These are phyloP conservation scores for Ceratocystis colombiana DNA, from an alignment of 2,329 filamentous ascomycete genomes.

Conservation along the genomic window DNA sequence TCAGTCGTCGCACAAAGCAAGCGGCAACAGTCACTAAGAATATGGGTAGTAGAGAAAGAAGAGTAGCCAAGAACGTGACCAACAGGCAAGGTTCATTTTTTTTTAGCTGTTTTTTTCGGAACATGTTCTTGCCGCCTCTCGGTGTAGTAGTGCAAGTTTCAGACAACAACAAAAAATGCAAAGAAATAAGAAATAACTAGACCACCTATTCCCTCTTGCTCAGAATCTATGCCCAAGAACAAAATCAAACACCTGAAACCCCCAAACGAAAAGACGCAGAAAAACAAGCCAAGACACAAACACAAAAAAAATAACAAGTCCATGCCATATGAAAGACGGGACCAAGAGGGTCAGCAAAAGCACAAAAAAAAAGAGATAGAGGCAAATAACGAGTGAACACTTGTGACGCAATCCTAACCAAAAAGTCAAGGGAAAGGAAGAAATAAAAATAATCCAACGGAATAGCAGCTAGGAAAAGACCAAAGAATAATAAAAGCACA, in stretches of 20 bases:
- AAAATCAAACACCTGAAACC: conserved; percentile 8
- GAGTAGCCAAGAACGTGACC: too few species aligned
- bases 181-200: conserved; percentile 18
- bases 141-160: neutral
- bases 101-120: too few species aligned
- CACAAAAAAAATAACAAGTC: neutral
- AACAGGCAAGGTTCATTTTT: too few species aligned
- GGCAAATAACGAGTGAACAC: neutral
- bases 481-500: neutral
- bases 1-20: conserved; percentile 3
- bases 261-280: conserved; percentile 7
- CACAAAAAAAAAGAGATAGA: neutral
- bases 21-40: conserved; percentile 18
- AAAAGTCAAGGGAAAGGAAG: conserved; percentile 2
- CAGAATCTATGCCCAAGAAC: conserved; percentile 19
- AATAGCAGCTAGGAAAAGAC: neutral
- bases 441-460: conserved; percentile 2
- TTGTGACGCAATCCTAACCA: conserved; percentile 1
- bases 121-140: neutral
- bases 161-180: conserved; percentile 9
- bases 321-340: neutral
- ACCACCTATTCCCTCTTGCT: conserved; percentile 15
- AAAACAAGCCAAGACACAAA: neutral
- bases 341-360: neutral
- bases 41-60: neutral